A percentile compares a stretch with the other conserved stretches of the same genome.
Conservation (phyloP, 2,329 filamentous ascomycete species). For the Coniochaeta ligniaria region DNA sequence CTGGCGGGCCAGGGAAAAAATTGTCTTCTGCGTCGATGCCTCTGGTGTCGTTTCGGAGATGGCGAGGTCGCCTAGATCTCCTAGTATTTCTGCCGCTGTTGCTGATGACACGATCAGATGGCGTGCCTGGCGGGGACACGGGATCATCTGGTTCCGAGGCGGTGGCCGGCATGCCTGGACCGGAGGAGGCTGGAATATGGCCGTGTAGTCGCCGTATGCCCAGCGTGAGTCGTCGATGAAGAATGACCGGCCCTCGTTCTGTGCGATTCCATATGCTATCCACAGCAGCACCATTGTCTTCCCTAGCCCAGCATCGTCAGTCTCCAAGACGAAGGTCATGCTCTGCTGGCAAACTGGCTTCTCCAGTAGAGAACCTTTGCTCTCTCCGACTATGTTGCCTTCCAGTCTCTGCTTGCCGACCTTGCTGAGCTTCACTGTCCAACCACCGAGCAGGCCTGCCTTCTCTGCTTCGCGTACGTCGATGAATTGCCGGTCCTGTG, state of each 20-base stretch:
- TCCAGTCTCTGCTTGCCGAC: conserved; percentile 17
- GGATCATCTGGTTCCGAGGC: conserved; percentile 67
- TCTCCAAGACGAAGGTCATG: conserved; percentile 73
- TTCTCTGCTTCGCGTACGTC: conserved; percentile 67
- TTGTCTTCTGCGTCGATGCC: conserved; percentile 45
- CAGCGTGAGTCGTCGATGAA: conserved; percentile 82
- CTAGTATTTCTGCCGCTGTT: conserved; percentile 59
- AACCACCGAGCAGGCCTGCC: conserved; percentile 50
- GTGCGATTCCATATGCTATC: conserved; percentile 75
- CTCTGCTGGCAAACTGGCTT: conserved; percentile 58
- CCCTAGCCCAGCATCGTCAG: conserved; percentile 68
- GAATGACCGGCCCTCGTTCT: conserved; percentile 66
- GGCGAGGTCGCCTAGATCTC: conserved; percentile 44
- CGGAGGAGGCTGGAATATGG: conserved; percentile 65
- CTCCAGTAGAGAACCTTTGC: conserved; percentile 31
- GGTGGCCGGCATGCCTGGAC: conserved; percentile 61
- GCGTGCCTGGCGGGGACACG: conserved; percentile 68
- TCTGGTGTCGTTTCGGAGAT: conserved; percentile 40
- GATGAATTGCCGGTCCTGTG: conserved; percentile 61
- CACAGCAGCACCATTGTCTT: conserved; percentile 72
- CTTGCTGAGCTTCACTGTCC: conserved; percentile 27
- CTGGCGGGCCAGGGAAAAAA: conserved; percentile 60
- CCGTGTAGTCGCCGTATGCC: conserved; percentile 69
- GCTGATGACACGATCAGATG: conserved; percentile 69
- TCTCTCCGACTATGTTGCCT: conserved; percentile 38